Evolutionary conservation across 768 basidiomycete genomes (phyloP).

Genomic region (Tylopilus subfusipes): DNA sequence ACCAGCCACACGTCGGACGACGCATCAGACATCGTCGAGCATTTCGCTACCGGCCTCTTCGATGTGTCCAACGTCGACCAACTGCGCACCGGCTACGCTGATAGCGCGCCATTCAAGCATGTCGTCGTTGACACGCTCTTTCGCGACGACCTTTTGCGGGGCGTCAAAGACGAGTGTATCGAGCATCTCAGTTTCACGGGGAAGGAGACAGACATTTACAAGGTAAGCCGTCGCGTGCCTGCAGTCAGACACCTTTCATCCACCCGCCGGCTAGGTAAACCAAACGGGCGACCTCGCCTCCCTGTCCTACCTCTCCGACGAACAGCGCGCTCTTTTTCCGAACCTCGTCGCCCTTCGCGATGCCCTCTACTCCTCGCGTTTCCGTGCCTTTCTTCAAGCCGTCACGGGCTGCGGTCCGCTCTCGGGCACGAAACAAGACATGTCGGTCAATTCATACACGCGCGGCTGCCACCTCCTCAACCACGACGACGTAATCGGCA

Average conservation of each 20-base stretch:
- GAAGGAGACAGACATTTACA: slow-evolving; percentile 99
- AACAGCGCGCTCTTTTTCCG: slow-evolving; percentile 76
- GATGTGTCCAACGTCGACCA: slow-evolving; percentile 51
- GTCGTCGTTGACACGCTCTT: slow-evolving; percentile 78
- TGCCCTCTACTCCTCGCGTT: slow-evolving; percentile 82
- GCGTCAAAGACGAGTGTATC: slow-evolving; percentile 82
- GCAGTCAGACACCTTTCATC: neutral
- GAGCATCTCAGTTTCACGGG: slow-evolving; percentile 77
- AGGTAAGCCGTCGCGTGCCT: slow-evolving; percentile 45
- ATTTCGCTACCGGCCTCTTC: slow-evolving; percentile 46
- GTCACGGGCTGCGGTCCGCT: slow-evolving; percentile 93
- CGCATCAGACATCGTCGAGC: slow-evolving; percentile 15
- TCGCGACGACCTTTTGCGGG: slow-evolving; percentile 73
- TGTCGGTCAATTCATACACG: slow-evolving; percentile 90
- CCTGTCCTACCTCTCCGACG: slow-evolving; percentile 75
- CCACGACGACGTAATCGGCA: slow-evolving; percentile 97
- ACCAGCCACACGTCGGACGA: slow-evolving; percentile 31
- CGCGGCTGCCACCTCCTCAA: slow-evolving; percentile 92
- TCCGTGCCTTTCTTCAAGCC: slow-evolving; percentile 76
- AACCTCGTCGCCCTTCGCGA: slow-evolving; percentile 79
- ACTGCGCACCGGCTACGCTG: slow-evolving; percentile 53
- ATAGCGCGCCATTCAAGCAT: slow-evolving; percentile 75
- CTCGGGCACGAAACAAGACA: slow-evolving; percentile 90
- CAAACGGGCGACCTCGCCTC: slow-evolving; percentile 97
- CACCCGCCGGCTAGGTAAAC: slow-evolving; percentile 60